Conservation (phyloP, 768 basidiomycete species). For the Mycena metata region DNA sequence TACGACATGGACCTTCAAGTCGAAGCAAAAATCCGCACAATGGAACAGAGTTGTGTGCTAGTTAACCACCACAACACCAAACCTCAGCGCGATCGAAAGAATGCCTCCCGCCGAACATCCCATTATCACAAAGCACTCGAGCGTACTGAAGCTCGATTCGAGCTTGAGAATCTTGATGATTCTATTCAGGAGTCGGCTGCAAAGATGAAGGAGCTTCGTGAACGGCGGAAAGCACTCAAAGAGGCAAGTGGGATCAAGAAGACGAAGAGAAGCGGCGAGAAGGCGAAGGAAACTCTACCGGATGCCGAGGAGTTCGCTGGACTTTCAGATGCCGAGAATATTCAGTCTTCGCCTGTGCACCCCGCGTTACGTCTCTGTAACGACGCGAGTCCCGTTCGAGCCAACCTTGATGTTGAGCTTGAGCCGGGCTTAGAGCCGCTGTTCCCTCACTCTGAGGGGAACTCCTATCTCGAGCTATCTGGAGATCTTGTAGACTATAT, state of each 20-base stretch:
- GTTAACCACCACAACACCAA: neutral
- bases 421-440: neutral
- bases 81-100: constrained; percentile 12
- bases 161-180: constrained; percentile 20
- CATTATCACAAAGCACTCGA: neutral
- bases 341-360: neutral
- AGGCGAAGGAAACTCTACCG: constrained; percentile 3
- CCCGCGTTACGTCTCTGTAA: neutral
- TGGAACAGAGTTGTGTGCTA: constrained; percentile 3
- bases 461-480: neutral
- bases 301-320: constrained; percentile 1
- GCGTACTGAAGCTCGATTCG: neutral
- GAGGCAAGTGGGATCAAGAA: constrained; percentile 14
- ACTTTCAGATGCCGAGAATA: neutral
- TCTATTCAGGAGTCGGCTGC: neutral
- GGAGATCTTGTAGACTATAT: neutral
- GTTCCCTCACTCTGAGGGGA: neutral
- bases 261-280: constrained; percentile 22
- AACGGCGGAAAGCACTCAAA: constrained; percentile 11
- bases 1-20: constrained; percentile 17
- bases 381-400: neutral
- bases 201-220: neutral
- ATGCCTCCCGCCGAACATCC: constrained; percentile 2
- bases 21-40: neutral
- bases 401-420: neutral